phyloP scores from a whole-genome alignment of 352 stramenopile species.

The Blastocystis sp. region DNA sequence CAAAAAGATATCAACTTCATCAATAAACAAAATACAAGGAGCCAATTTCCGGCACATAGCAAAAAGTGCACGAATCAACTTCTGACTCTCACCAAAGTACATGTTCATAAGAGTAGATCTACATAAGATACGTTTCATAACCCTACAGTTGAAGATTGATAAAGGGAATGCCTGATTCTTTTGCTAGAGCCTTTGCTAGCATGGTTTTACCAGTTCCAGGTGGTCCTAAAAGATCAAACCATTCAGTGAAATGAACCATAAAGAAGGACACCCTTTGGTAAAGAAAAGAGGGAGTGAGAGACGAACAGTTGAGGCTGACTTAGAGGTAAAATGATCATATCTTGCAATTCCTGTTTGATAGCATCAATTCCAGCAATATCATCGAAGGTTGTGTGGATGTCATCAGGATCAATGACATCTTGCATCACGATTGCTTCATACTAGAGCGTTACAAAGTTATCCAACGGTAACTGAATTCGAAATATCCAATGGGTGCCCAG shows the following conservation, averaged over 20 bases:
- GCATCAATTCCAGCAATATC: slow-evolving; percentile 86
- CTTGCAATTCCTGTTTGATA: slow-evolving; percentile 79
- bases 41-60: slow-evolving; percentile 77
- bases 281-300: slow-evolving; percentile 71
- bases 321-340: slow-evolving; percentile 70
- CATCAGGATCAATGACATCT: slow-evolving; percentile 63
- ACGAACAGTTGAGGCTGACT: slow-evolving; percentile 76
- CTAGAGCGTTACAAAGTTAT: slow-evolving; percentile 3
- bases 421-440: slow-evolving; percentile 62
- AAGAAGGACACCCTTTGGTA: slow-evolving; percentile 79
- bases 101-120: slow-evolving; percentile 62
- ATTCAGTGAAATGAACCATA: slow-evolving; percentile 65
- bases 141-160: slow-evolving; percentile 63
- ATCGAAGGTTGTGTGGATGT: slow-evolving; percentile 86
- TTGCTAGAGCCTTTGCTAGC: slow-evolving; percentile 81
- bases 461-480: background rate
- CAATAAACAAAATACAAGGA: slow-evolving; percentile 82
- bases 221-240: slow-evolving; percentile 69
- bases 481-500: background rate
- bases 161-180: slow-evolving; percentile 71
- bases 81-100: slow-evolving; percentile 70
- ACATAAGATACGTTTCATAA: background rate
- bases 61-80: slow-evolving; percentile 77
- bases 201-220: slow-evolving; percentile 84
- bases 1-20: slow-evolving; percentile 83